A percentile compares a stretch with the other conserved stretches of the same genome.
phyloP scores from a whole-genome alignment of 2,329 filamentous ascomycete genomes.

The Xylariaceae sp. region DNA sequence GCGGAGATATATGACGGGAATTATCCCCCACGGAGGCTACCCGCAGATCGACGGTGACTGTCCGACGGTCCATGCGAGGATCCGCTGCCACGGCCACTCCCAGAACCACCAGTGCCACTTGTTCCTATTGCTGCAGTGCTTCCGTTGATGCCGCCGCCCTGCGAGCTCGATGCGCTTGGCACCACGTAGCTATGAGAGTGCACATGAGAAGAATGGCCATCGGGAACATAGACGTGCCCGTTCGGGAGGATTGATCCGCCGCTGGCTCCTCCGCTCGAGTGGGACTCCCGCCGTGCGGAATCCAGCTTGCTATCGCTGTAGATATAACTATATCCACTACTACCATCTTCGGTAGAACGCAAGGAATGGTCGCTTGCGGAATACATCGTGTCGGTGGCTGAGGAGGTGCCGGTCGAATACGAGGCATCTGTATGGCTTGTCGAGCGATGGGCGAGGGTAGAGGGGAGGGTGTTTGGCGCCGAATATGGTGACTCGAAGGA shows the following conservation, averaged over 20 bases:
- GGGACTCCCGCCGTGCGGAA: constrained; percentile 21
- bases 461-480: constrained; percentile 11
- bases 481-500: constrained; percentile 23
- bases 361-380: constrained; percentile 17
- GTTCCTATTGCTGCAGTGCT: constrained; percentile 5
- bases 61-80: constrained; percentile 24
- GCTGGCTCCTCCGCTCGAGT: constrained; percentile 21
- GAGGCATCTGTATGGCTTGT: constrained; percentile 17
- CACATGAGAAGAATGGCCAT: constrained; percentile 22
- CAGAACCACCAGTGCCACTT: neutral
- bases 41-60: constrained; percentile 30
- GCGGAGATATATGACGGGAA: constrained; percentile 13
- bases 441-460: constrained; percentile 16
- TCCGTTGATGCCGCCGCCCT: constrained; percentile 15
- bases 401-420: constrained; percentile 13
- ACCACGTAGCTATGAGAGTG: constrained; percentile 21
- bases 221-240: constrained; percentile 33
- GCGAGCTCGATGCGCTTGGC: constrained; percentile 12
- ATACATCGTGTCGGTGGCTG: constrained; percentile 20
- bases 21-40: constrained; percentile 29
- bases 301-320: constrained; percentile 26
- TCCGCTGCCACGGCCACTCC: constrained; percentile 14
- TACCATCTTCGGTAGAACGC: constrained; percentile 21
- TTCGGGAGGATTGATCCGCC: constrained; percentile 28
- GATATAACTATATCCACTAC: constrained; percentile 23